Percentiles rank a stretch among this genome's conserved stretches.
These are phyloP conservation scores for Trichoderma sp. DNA, from an alignment of 2,329 filamentous ascomycete genomes.

Conservation along the genomic window DNA sequence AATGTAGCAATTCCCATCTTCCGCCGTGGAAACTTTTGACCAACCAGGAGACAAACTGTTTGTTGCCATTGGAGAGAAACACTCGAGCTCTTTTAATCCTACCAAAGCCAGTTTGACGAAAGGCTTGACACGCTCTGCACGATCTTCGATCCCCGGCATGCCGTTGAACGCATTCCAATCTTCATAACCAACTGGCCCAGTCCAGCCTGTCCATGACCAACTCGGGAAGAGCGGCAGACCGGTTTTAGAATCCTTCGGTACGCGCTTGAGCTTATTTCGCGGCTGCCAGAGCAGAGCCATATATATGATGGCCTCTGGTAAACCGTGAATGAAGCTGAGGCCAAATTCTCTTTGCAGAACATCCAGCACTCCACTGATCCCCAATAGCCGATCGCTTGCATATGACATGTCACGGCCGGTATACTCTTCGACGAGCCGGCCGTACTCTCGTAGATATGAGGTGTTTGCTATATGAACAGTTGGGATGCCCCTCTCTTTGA, in stretches of 20 bases:
- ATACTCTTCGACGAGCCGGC: constrained; percentile 9
- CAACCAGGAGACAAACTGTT: neutral
- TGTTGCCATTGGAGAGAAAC: neutral
- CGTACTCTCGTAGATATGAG: constrained; percentile 13
- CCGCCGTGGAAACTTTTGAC: neutral
- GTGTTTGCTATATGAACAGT: constrained; percentile 10
- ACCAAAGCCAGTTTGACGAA: neutral
- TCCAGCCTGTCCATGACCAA: constrained; percentile 23
- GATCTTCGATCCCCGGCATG: constrained; percentile 1
- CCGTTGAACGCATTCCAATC: constrained; percentile 14
- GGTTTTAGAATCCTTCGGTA: neutral
- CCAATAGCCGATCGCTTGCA: constrained; percentile 8
- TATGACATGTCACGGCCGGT: constrained; percentile 17
- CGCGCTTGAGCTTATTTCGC: constrained; percentile 10
- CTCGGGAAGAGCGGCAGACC: constrained; percentile 7
- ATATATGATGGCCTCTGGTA: constrained; percentile 2
- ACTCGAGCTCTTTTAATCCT: neutral
- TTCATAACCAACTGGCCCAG: constrained; percentile 18
- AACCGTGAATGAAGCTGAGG: constrained; percentile 8
- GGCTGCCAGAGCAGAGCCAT: constrained; percentile 21
- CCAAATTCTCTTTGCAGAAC: constrained; percentile 6
- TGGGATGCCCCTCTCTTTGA: constrained; percentile 4
- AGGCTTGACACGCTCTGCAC: constrained; percentile 6
- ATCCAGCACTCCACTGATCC: constrained; percentile 13
- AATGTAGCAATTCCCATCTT: neutral